Conservation (phyloP, 2,329 filamentous ascomycete genomes). For the Ceratocystis alfenasii region DNA sequence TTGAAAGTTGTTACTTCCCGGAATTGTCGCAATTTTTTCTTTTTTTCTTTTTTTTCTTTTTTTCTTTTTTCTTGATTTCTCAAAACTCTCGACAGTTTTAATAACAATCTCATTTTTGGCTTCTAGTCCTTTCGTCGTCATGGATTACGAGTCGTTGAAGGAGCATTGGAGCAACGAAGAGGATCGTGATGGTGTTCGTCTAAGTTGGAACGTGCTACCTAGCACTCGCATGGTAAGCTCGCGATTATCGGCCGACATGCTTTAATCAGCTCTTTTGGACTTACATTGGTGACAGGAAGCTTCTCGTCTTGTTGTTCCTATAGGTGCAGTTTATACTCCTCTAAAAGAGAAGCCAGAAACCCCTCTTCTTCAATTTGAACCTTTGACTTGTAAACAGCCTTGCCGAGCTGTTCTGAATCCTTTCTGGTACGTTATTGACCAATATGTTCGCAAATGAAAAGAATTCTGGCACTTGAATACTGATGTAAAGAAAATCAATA, state of each 20-base stretch:
- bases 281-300: slow-evolving; percentile 55
- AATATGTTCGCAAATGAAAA: no score
- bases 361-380: slow-evolving; percentile 85
- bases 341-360: slow-evolving; percentile 89
- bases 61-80: neutral
- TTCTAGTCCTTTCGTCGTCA: slow-evolving; percentile 29
- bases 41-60: neutral
- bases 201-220: slow-evolving; percentile 98
- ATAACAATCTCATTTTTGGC: neutral
- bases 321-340: slow-evolving; percentile 89
- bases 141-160: slow-evolving; percentile 90
- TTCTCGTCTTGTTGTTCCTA: slow-evolving; percentile 85
- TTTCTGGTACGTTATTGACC: slow-evolving; percentile 57
- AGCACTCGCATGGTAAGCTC: slow-evolving; percentile 80
- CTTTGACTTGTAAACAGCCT: slow-evolving; percentile 89
- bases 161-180: slow-evolving; percentile 95
- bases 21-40: neutral
- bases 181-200: slow-evolving; percentile 85
- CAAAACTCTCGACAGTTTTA: neutral
- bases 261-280: slow-evolving; percentile 13
- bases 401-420: slow-evolving; percentile 94
- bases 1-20: neutral
- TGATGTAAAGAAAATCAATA: slow-evolving; percentile 28
- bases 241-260: slow-evolving; percentile 37
- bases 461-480: no score